These are phyloP conservation scores for Inonotus hispidus DNA, from an alignment of 1,284 basidiomycete species.

Conservation along the genomic window DNA sequence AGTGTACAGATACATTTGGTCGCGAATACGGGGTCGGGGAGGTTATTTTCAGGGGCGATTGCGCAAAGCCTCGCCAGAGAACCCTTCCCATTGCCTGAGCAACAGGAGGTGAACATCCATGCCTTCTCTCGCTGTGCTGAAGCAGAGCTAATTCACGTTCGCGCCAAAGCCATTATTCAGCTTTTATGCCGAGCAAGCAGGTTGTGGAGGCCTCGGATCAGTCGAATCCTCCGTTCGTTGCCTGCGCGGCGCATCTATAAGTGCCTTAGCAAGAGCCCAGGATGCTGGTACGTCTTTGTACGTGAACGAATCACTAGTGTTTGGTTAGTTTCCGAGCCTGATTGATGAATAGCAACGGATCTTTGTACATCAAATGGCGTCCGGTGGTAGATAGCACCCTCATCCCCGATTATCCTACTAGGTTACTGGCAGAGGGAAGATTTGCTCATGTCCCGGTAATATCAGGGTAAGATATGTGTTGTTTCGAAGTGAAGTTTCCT, in stretches of 20 bases:
- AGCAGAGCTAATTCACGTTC: not conserved
- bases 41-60: conserved; percentile 47
- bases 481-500: not conserved
- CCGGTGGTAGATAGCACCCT: conserved; percentile 45
- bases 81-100: conserved; percentile 42
- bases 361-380: conserved; percentile 33
- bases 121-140: not conserved
- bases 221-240: conserved; percentile 37
- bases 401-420: conserved; percentile 43
- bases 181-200: conserved; percentile 42
- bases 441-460: conserved; percentile 50
- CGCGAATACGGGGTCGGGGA: conserved; percentile 32
- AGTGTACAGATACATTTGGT: conserved; percentile 53
- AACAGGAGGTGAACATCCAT: conserved; percentile 38
- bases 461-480: conserved; percentile 41
- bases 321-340: not conserved
- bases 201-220: conserved; percentile 36
- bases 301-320: conserved; percentile 5
- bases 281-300: conserved; percentile 37
- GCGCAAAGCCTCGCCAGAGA: conserved; percentile 54
- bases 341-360: conserved; percentile 29
- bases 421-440: conserved; percentile 36
- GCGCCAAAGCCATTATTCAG: conserved; percentile 43
- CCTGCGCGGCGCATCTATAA: conserved; percentile 43
- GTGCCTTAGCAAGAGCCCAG: conserved; percentile 48